Percentiles rank a stretch among this genome's conserved stretches.
Conservation (phyloP, 1,284 basidiomycete species). For the Amylostereum areolatum region DNA sequence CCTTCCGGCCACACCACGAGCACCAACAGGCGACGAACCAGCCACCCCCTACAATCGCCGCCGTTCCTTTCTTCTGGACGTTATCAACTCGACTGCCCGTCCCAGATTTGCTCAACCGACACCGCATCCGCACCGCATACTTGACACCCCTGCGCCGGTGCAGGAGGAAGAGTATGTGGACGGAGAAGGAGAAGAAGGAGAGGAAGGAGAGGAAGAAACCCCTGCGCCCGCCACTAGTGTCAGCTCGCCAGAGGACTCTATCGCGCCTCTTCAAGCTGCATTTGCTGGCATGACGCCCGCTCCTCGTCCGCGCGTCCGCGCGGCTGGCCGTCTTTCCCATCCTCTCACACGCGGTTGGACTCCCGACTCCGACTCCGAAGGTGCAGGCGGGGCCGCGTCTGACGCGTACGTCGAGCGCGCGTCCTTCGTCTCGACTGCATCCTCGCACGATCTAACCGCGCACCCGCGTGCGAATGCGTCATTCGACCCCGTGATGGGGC, state of each 20-base stretch:
- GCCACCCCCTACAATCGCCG: constrained; percentile 64
- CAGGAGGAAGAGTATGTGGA: not conserved
- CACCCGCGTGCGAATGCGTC: constrained; percentile 78
- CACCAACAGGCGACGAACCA: constrained; percentile 18
- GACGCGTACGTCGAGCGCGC: constrained; percentile 30
- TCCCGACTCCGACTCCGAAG: constrained; percentile 20
- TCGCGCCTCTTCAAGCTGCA: constrained; percentile 32
- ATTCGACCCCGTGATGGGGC: constrained; percentile 72
- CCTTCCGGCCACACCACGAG: constrained; percentile 14
- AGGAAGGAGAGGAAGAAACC: constrained; percentile 3
- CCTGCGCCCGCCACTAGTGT: not conserved
- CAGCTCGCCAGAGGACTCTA: not conserved
- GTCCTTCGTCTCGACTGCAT: constrained; percentile 73
- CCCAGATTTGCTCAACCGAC: constrained; percentile 61
- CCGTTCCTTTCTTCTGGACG: constrained; percentile 68
- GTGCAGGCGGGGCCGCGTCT: constrained; percentile 16
- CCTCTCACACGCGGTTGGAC: constrained; percentile 50
- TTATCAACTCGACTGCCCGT: constrained; percentile 73
- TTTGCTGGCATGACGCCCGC: constrained; percentile 63
- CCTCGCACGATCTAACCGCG: constrained; percentile 79
- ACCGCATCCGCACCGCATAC: constrained; percentile 45
- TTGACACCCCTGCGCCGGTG: constrained; percentile 3
- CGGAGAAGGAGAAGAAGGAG: constrained; percentile 5
- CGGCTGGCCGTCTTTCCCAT: constrained; percentile 41
- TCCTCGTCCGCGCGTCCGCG: constrained; percentile 24